Evolutionary conservation across 805 yeast species (phyloP).

Genomic region (Maudiozyma barnettii): DNA sequence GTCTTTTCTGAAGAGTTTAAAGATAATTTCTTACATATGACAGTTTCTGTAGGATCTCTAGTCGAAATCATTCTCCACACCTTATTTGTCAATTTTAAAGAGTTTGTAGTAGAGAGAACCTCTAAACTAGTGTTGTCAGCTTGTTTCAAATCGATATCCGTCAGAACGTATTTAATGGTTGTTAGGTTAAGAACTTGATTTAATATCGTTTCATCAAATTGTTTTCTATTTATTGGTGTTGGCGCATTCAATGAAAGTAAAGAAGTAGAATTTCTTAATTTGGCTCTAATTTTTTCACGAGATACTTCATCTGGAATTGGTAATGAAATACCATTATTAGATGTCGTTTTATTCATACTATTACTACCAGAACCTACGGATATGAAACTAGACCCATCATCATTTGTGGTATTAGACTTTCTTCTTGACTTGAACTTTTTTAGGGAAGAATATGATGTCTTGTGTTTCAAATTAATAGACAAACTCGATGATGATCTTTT

Average conservation of each 20-base stretch:
- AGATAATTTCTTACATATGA: slow-evolving; percentile 17
- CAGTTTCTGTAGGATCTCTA: slow-evolving; percentile 7
- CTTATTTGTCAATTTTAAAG: slow-evolving; percentile 11
- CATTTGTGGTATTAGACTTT: slow-evolving; percentile 14
- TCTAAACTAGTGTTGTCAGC: slow-evolving; percentile 3
- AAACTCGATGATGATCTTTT: slow-evolving; percentile 18
- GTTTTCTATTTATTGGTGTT: slow-evolving; percentile 16
- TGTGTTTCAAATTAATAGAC: slow-evolving; percentile 23
- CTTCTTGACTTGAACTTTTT: slow-evolving; percentile 24
- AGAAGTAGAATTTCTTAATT: slow-evolving; percentile 36
- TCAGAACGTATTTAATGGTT: slow-evolving; percentile 13
- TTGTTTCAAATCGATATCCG: slow-evolving; percentile 7
- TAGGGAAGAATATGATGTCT: slow-evolving; percentile 27
- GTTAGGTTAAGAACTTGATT: slow-evolving; percentile 20
- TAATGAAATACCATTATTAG: slow-evolving; percentile 41
- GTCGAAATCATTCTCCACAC: slow-evolving; percentile 14
- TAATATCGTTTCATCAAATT: slow-evolving; percentile 20
- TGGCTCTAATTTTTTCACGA: slow-evolving; percentile 44
- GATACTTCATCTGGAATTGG: slow-evolving; percentile 51
- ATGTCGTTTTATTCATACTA: slow-evolving; percentile 8
- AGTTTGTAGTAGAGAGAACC: slow-evolving; percentile 6
- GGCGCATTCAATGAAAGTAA: slow-evolving; percentile 23
- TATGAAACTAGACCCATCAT: slow-evolving; percentile 7
- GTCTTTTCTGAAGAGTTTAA: slow-evolving; percentile 13
- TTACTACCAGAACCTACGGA: slow-evolving; percentile 4